Evolutionary conservation across 164 flowering plant genomes (phyloP).

Genomic region (Cinnamomum micranthum): DNA sequence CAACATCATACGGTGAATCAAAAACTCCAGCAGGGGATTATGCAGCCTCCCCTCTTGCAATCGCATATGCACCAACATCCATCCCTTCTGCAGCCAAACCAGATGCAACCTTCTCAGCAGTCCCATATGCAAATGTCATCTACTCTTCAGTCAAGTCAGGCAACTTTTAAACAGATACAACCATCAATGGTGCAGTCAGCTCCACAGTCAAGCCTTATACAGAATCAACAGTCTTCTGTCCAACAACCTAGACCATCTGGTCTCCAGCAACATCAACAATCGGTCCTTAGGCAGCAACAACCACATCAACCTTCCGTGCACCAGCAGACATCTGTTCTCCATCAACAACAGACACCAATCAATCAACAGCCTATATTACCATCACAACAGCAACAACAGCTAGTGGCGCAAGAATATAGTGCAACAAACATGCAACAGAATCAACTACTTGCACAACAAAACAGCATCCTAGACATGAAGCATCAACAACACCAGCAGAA

Average conservation of each 20-base stretch:
- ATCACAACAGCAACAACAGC: slow-evolving; percentile 45
- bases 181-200: slow-evolving; percentile 51
- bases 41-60: slow-evolving; percentile 40
- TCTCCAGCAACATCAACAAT: slow-evolving; percentile 66
- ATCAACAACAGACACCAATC: slow-evolving; percentile 60
- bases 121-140: slow-evolving; percentile 50
- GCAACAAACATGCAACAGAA: slow-evolving; percentile 16
- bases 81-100: slow-evolving; percentile 49
- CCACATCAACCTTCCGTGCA: slow-evolving; percentile 27
- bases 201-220: slow-evolving; percentile 42
- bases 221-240: slow-evolving; percentile 57
- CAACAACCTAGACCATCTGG: slow-evolving; percentile 47
- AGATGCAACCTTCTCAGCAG: slow-evolving; percentile 65
- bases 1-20: slow-evolving; percentile 45
- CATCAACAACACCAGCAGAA: slow-evolving; percentile 41
- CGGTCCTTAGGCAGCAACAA: slow-evolving; percentile 53
- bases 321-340: slow-evolving; percentile 46
- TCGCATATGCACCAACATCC: slow-evolving; percentile 70
- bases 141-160: slow-evolving; percentile 27
- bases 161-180: slow-evolving; percentile 36
- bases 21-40: slow-evolving; percentile 49
- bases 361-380: slow-evolving; percentile 45
- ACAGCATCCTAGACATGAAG: slow-evolving; percentile 12
- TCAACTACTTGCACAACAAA: slow-evolving; percentile 21
- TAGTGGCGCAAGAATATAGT: slow-evolving; percentile 14